phyloP scores from a whole-genome alignment of 2,329 filamentous ascomycete species.

The Phialophora macrospora region DNA sequence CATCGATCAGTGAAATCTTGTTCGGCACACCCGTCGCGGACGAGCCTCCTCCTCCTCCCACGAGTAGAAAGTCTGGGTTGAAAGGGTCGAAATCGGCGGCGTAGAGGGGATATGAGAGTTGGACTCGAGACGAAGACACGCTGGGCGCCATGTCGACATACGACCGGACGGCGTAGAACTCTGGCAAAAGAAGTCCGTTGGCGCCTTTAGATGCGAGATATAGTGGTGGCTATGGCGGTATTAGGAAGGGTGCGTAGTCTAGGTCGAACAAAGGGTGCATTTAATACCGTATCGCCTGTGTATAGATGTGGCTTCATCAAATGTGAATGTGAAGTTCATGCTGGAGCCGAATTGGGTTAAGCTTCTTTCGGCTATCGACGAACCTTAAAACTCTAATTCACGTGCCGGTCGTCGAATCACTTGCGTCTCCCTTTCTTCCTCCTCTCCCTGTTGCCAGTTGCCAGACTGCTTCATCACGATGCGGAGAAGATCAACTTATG shows the following conservation, averaged over 20 bases:
- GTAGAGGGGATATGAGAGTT: constrained; percentile 80
- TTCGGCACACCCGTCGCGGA: constrained; percentile 81
- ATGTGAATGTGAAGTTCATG: neutral
- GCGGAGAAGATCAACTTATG: constrained; percentile 33
- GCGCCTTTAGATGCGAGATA: neutral
- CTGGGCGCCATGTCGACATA: constrained; percentile 28
- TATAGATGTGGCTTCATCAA: neutral
- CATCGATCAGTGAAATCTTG: constrained; percentile 76
- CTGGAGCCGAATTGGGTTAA: neutral
- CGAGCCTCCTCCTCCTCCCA: constrained; percentile 86
- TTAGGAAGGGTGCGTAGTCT: neutral
- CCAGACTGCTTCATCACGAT: constrained; percentile 13
- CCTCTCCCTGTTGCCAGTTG: too few relatives aligned
- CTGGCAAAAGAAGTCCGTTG: neutral
- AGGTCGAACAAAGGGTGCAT: neutral
- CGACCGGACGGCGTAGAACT: neutral
- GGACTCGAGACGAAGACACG: constrained; percentile 31
- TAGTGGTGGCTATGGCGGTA: neutral
- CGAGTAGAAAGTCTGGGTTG: constrained; percentile 74
- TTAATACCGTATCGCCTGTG: neutral
- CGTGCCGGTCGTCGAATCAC: neutral
- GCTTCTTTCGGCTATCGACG: constrained; percentile 6
- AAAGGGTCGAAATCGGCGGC: constrained; percentile 85
- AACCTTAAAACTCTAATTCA: constrained; percentile 5
- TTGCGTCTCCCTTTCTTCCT: neutral